Evolutionary conservation across 805 yeast genomes (phyloP), one percentile per base, ranked within the genome.

Genomic region (Yamadazyma laniorum): DNA sequence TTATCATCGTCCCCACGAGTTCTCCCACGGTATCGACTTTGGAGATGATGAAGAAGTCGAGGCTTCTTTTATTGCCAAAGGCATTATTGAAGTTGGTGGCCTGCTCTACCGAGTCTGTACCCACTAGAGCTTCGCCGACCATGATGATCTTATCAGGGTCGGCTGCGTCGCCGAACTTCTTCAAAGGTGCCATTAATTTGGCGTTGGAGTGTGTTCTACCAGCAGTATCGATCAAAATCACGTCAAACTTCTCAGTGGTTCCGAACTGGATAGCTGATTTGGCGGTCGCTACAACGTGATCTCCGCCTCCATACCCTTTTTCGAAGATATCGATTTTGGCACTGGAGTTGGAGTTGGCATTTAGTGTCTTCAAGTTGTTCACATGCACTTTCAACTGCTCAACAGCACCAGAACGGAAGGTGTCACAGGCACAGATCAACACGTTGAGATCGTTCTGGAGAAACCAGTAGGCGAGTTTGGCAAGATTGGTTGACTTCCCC

Each of bases 81-180:
- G 97, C 96, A 50, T 80, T 79, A 57, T 91, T 90, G 68, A 91
- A 91, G 58, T 93, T 90, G 36, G 79, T 78, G 0, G 98, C 98
- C 60, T 91, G 99, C 60, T 85, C 85, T 3, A 93, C 97, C 1
- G 97, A 87, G 58, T 91, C 99, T 0, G 98, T 90, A 13, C 99
- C 99, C 1, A 91, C 98, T 26, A 91, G 69, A 0, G 99, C 99
- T 62, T 91, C 99, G 29, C 97, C 98, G 14, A 91, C 99, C 98
- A 93, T 93, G 55, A 91, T 90, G 52, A 91, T 91, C 59, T 87
- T 91, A 63, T 91, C 93, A 0, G 98, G 99, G 34, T 87, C 75
- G 2, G 98, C 98, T 34, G 95, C 90, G 52, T 85, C 88, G 13
- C 97, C 98, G 61, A 91, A 91, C 39, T 91, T 87, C 50, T 89